These are phyloP conservation scores for Thuidium tamariscinum DNA, from an alignment of 225 moss, liverwort and hornwort species.

Conservation along the genomic window DNA sequence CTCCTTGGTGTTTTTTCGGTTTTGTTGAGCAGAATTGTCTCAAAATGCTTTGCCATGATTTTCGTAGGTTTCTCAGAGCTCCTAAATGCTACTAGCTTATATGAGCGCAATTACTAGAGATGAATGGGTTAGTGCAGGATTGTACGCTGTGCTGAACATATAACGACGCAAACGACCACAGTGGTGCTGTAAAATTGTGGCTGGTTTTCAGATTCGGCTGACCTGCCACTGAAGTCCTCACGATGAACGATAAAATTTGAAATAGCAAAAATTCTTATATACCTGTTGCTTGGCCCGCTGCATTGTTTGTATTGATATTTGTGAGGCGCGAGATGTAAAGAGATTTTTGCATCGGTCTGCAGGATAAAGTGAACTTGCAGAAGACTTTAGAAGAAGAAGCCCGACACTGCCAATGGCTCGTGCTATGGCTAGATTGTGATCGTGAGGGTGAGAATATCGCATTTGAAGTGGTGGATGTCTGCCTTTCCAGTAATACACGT, in stretches of 20 bases:
- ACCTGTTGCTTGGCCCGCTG: neutral
- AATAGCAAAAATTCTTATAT: neutral
- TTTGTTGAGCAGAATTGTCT: neutral
- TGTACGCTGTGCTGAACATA: neutral
- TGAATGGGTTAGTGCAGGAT: neutral
- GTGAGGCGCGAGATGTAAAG: neutral
- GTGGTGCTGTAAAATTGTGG: neutral
- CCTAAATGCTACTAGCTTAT: neutral
- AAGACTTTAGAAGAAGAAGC: conserved; percentile 88
- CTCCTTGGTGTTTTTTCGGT: neutral
- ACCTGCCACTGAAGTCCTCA: neutral
- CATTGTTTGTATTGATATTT: neutral
- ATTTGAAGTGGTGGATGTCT: conserved; percentile 89
- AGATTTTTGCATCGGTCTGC: neutral
- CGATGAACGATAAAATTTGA: neutral
- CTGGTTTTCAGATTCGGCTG: neutral
- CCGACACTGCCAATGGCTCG: conserved; percentile 79
- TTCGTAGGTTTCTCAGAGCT: neutral
- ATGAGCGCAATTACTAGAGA: neutral
- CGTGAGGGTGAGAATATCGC: conserved; percentile 99
- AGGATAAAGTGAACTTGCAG: conserved; percentile 71
- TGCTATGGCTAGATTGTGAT: conserved; percentile 98
- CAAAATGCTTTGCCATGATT: neutral
- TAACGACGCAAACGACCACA: neutral
- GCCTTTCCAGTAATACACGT: conserved; percentile 63